Evolutionary conservation across 768 basidiomycete genomes (phyloP), one percentile per base, ranked within the genome.

Genomic region (Suillus occidentalis): DNA sequence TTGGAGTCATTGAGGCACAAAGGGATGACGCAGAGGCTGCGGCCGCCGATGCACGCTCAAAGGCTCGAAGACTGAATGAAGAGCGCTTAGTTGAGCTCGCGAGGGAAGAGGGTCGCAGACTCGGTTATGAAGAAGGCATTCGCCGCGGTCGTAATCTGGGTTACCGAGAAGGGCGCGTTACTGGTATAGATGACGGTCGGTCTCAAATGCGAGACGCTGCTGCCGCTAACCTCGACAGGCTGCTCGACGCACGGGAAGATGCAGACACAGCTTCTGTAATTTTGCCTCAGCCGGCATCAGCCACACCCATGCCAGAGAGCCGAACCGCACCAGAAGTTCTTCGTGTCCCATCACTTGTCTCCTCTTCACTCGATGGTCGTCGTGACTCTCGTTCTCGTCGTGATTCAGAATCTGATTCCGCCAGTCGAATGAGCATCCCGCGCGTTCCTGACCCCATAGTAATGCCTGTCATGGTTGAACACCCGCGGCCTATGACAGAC

Each of bases 71-170:
- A 67, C 61, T 87, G 47, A 74, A 80, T 9, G 81, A 85, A 65
- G 80, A 82, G 45, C 77, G 80, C 10, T 75, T 85, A 9, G 75
- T 87, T 39, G 80, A 84, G 3, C 65, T 76, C 18, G 88, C 87
- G 1, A 73, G 82, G 63, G 85, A 87, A 61, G 83, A 87, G 67
- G 87, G 87, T 6, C 72, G 83, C 47, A 76, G 80, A 28, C 67
- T 81, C 13, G 87, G 87, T 6, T 85, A 82, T 69, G 79, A 80
- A 67, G 81, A 86, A 67, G 87, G 86, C 61, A 81, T 79, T 43
- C 72, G 76, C 40, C 70, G 78, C 12, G 75, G 77, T 6, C 70
- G 78, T 42, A 69, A 65, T 42, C 65, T 80, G 55, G 77, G 70
- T 8, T 68, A 70, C 36, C 68, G 72, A 45, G 76, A 78, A 22